Evolutionary conservation across 2,329 filamentous ascomycete species (phyloP).

Genomic region (Calonectria pauciramosa): DNA sequence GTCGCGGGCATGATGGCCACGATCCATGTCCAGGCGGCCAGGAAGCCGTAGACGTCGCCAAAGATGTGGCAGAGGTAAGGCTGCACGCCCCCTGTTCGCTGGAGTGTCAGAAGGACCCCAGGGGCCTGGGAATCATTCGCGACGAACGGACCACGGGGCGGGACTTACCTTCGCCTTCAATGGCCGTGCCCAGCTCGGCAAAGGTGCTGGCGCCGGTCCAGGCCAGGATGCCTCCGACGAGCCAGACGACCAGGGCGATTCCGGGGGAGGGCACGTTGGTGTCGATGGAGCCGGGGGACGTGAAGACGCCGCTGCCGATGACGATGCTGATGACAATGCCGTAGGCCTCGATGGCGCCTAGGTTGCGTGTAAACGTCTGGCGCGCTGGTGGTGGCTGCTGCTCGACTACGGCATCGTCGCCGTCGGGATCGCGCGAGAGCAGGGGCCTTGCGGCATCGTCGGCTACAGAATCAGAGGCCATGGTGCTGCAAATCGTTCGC

Average conservation of each 20-base stretch:
- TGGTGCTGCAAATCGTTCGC: background rate
- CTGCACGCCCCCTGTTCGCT: slow-evolving; percentile 67
- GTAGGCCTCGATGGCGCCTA: slow-evolving; percentile 65
- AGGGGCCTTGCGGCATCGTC: slow-evolving; percentile 35
- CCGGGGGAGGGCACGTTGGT: slow-evolving; percentile 74
- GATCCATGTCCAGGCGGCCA: slow-evolving; percentile 76
- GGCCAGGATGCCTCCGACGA: slow-evolving; percentile 71
- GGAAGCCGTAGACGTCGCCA: slow-evolving; percentile 72
- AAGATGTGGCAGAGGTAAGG: slow-evolving; percentile 73
- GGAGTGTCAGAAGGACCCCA: slow-evolving; percentile 6
- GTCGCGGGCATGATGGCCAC: slow-evolving; percentile 75
- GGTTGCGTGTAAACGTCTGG: slow-evolving; percentile 57
- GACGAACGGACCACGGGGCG: background rate
- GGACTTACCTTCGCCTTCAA: slow-evolving; percentile 68
- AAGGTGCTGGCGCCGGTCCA: slow-evolving; percentile 75
- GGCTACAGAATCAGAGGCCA: slow-evolving; percentile 28
- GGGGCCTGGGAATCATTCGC: background rate
- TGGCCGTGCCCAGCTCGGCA: slow-evolving; percentile 73
- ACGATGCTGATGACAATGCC: slow-evolving; percentile 74
- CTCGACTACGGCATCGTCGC: slow-evolving; percentile 5
- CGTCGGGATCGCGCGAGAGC: slow-evolving; percentile 21
- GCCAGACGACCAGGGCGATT: slow-evolving; percentile 70
- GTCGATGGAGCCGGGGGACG: slow-evolving; percentile 73
- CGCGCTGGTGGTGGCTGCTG: slow-evolving; percentile 20
- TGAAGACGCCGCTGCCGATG: slow-evolving; percentile 76